Base-by-base conservation (phyloP, 176 grass and related monocot species). In the Raddia distichophylla region DNA sequence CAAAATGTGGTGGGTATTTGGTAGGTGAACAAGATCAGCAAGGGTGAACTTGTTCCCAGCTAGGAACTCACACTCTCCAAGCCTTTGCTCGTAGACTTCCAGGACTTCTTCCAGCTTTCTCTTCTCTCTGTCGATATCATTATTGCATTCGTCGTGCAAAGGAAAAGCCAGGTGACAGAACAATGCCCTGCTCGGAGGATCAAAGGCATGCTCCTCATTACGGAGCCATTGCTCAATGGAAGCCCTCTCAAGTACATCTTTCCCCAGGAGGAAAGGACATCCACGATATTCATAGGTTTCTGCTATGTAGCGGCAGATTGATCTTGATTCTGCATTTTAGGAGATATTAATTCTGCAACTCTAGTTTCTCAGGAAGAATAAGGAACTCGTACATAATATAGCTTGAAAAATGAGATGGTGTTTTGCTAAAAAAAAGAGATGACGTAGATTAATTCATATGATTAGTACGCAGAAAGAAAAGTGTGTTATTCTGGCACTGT, bases 181-280 rank as follows among this genome's bases (percentile, higher is more conserved):
- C 54, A 98, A 71, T 43, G 86, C 81, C 82, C 92, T 65, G 60
- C 95, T 98, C 0, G 92, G 90, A 8, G 95, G 95, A 58, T 98
- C 84, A 42, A 98, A 98, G 45, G 90, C 90, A 22, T 94, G 92
- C 85, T 98, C 92, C 89, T 98, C 95, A 34, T 89, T 82, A 67
- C 91, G 81, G 40, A 98, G 92, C 95, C 95, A 98, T 81, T 98
- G 92, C 81, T 98, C 95, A n/a, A 98, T 94, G 40, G 86, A 94
- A 59, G 90, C 95, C 86, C 95, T 91, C 64, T 98, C 95, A 0
- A 94, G 92, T 55, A 91, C 83, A 84, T 98, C 95, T 42, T 84
- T 86, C 55, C 95, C 95, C 20, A 98, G 83, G 27, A 98, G 92
- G 78, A 87, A 94, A 80, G 67, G 80, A 81, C 89, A 91, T 13